Percentiles rank a stretch among this genome's conserved stretches.
Conservation (phyloP, 1,284 basidiomycete genomes). For the Termitomyces sp. region DNA sequence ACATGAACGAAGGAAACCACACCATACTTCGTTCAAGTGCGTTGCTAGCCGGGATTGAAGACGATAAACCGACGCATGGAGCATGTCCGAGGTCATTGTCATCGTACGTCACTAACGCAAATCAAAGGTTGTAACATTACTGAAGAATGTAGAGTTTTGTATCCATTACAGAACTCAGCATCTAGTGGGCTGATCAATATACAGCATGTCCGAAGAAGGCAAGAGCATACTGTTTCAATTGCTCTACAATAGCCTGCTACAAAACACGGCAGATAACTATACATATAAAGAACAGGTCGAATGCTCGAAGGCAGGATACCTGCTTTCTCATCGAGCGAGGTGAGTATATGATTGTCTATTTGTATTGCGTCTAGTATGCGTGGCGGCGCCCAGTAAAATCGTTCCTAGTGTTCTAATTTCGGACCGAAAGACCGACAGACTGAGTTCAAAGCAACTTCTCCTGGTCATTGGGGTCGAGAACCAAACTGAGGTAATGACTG, state of each 20-base stretch:
- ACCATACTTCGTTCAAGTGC: neutral
- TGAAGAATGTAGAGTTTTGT: neutral
- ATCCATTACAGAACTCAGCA: neutral
- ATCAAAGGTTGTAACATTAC: neutral
- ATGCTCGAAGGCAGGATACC: neutral
- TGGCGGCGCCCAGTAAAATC: neutral
- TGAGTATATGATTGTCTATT: neutral
- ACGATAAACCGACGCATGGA: too few relatives aligned
- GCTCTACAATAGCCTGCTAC: neutral
- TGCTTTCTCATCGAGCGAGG: neutral
- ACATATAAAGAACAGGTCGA: neutral
- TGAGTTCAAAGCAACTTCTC: neutral
- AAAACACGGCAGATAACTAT: neutral
- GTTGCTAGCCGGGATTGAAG: neutral
- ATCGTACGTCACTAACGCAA: neutral
- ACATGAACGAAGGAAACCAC: too few relatives aligned
- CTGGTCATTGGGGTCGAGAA: slow-evolving; percentile 1
- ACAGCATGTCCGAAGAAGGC: neutral
- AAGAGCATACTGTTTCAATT: neutral
- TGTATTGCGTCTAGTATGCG: too few relatives aligned
- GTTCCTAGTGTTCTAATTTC: neutral
- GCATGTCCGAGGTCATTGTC: neutral
- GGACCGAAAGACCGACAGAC: neutral
- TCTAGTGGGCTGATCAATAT: neutral
- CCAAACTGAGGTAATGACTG: slow-evolving; percentile 5